phyloP scores from a whole-genome alignment of 2,329 filamentous ascomycete genomes.

The Penicillium rolfsii region DNA sequence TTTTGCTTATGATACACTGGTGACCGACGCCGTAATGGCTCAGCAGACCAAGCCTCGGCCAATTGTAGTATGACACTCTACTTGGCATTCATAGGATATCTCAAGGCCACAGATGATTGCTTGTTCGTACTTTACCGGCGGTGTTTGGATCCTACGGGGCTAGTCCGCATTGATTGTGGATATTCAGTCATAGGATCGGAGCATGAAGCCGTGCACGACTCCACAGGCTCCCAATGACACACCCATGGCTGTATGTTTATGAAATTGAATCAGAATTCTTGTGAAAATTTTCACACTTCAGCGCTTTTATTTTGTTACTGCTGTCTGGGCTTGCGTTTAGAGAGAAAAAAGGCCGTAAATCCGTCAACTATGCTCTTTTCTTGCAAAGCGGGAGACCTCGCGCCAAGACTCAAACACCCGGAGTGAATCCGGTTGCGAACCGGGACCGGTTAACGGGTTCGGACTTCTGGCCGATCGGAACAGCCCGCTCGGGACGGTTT shows the following conservation, averaged over 20 bases:
- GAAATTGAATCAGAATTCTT: not conserved
- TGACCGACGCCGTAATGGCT: not conserved
- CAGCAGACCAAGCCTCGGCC: slow-evolving; percentile 3
- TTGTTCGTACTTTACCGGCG: not conserved
- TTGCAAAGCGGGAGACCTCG: not conserved
- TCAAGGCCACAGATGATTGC: not conserved
- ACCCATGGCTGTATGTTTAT: not conserved
- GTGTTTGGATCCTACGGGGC: not conserved
- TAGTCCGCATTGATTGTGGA: slow-evolving; percentile 5
- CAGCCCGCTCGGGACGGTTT: not conserved
- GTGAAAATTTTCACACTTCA: not conserved
- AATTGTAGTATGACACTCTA: not conserved
- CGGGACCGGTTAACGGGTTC: slow-evolving; percentile 7
- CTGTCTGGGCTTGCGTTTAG: not conserved
- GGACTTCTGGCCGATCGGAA: slow-evolving; percentile 22
- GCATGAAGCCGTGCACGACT: slow-evolving; percentile 5
- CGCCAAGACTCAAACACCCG: slow-evolving; percentile 7
- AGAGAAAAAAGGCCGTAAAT: not conserved
- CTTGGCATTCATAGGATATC: slow-evolving; percentile 6
- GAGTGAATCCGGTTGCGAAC: slow-evolving; percentile 11
- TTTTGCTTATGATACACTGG: slow-evolving; percentile 7
- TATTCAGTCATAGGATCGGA: slow-evolving; percentile 8
- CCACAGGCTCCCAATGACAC: not conserved
- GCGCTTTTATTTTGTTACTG: not conserved
- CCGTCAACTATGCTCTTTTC: not conserved